Evolutionary conservation across 2,329 filamentous ascomycete genomes (phyloP), one percentile per base, ranked within the genome.

Genomic region (Botrytis sinoallii): DNA sequence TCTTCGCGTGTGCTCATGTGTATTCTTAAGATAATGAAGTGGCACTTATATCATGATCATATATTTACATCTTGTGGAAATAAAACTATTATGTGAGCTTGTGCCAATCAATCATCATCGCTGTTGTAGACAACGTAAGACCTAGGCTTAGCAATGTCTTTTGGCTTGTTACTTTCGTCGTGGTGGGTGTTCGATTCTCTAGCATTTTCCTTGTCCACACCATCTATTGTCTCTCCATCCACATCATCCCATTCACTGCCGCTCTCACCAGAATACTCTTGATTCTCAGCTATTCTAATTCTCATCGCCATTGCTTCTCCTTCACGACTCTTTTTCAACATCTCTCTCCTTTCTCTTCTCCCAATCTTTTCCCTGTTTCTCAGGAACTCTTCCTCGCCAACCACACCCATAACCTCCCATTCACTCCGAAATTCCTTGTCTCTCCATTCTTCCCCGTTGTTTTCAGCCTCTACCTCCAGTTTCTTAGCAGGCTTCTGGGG

Each of bases 381-480:
- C 25, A 72, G 70, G 75, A 81, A 80, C 4, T 73, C 74, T 70
- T 77, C 75, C 22, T 75, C 70, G 1, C 65, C 40, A 14, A 81
- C 74, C 29, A 75, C 71, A 22, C 76, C 75, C 59, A 79, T 70
- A 9, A 66, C 74, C 74, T 82, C 81, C 81, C 81, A 82, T 25
- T 76, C 70, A 75, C 78, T 81, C 74, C 78, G 77, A 72, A 77
- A 80, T 42, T 79, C 63, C 68, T 74, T 73, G 4, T 76, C 74
- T 40, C 80, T 80, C 81, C 81, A 82, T 72, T 77, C 73, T 29
- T 63, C 67, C 14, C 71, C 57, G 75, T 65, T 44, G 20, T 38
- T 46, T 29, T 60, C 35, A 16, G 6, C 42, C 69, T 10, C 60
- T 44, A 35, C 61, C 52, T 73, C 71, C 52, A 66, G 66, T 9